Evolutionary conservation across 495 filamentous ascomycete species (phyloP).

Genomic region (Penicillium crystallinum): DNA sequence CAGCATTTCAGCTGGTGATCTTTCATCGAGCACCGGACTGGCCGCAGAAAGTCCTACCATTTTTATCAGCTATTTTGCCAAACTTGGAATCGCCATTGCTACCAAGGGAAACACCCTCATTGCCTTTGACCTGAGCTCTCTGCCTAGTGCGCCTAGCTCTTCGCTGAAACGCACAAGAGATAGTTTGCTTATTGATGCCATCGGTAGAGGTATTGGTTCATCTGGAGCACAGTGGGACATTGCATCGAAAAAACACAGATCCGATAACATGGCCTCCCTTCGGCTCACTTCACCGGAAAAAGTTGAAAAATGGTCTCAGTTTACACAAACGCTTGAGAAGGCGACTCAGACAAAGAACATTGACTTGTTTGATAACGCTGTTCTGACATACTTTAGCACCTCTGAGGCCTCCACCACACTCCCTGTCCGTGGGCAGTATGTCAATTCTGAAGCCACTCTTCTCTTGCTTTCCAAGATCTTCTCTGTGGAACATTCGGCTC

Average conservation of each 20-base stretch:
- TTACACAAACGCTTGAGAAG: slow-evolving; percentile 27
- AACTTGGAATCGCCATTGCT: slow-evolving; percentile 57
- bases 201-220: slow-evolving; percentile 51
- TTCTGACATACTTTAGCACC: slow-evolving; percentile 30
- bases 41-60: slow-evolving; percentile 17
- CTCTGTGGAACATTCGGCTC: slow-evolving; percentile 23
- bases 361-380: slow-evolving; percentile 35
- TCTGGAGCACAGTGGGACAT: slow-evolving; percentile 33
- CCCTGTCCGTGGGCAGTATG: slow-evolving; percentile 20
- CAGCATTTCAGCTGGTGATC: slow-evolving; percentile 43
- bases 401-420: slow-evolving; percentile 19
- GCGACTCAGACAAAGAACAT: slow-evolving; percentile 24
- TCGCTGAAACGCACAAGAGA: slow-evolving; percentile 57
- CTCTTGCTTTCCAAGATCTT: slow-evolving; percentile 56
- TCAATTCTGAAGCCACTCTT: slow-evolving; percentile 40
- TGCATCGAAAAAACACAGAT: slow-evolving; percentile 32
- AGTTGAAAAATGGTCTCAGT: slow-evolving; percentile 32
- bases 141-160: slow-evolving; percentile 37
- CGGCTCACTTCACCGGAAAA: slow-evolving; percentile 33
- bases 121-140: slow-evolving; percentile 59
- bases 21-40: slow-evolving; percentile 27
- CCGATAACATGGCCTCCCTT: slow-evolving; percentile 26
- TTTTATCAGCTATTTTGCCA: slow-evolving; percentile 58
- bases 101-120: slow-evolving; percentile 52
- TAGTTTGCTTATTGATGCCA: slow-evolving; percentile 65